Evolutionary conservation across 345 rosid species (phyloP).

Genomic region (Gossypium turneri): DNA sequence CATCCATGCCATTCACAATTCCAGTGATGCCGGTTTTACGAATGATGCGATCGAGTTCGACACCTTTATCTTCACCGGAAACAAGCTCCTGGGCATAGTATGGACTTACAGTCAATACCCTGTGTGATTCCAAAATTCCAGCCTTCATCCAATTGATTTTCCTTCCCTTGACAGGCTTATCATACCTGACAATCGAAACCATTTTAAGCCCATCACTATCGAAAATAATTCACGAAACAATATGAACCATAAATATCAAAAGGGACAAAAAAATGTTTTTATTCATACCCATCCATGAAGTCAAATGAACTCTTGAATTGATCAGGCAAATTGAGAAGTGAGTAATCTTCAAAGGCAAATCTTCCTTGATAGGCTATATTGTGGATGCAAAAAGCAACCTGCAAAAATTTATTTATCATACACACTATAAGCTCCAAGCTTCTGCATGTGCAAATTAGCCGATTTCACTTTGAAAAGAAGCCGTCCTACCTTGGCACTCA

Average conservation of each 20-base stretch:
- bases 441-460: background rate
- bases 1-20: conserved; percentile 87
- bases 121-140: conserved; percentile 69
- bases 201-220: background rate
- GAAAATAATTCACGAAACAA: background rate
- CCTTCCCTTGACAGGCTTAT: conserved; percentile 76
- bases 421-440: background rate
- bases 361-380: conserved; percentile 96
- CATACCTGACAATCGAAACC: conserved; percentile 34
- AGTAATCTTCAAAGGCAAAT: conserved; percentile 57
- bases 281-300: conserved; percentile 71
- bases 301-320: conserved; percentile 72
- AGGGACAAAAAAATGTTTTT: background rate
- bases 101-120: conserved; percentile 85
- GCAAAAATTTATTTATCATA: conserved; percentile 17
- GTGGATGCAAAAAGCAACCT: conserved; percentile 96
- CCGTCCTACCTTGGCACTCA: conserved; percentile 60
- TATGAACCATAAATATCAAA: background rate
- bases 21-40: conserved; percentile 63
- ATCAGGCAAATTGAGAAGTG: conserved; percentile 71
- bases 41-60: conserved; percentile 58
- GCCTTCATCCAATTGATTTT: conserved; percentile 98
- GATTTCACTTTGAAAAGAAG: background rate
- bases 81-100: conserved; percentile 77
- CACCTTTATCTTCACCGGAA: conserved; percentile 74